These are phyloP conservation scores for Stylosanthes scabra DNA, from an alignment of 331 rosid genomes.

Conservation along the genomic window DNA sequence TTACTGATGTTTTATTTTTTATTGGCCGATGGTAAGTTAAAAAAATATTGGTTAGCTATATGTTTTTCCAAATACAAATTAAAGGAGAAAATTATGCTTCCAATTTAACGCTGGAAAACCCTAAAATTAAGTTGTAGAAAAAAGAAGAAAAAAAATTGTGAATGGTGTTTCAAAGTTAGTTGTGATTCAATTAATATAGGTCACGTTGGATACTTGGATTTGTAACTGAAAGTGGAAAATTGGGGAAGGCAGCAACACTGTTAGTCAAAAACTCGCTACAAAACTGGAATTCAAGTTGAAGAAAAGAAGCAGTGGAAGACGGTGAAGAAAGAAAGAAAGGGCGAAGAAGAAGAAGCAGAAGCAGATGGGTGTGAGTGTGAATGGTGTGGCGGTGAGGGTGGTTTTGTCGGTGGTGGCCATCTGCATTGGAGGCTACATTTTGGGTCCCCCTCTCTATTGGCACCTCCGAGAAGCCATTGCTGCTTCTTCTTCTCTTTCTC, in stretches of 20 bases:
- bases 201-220: constrained; percentile 1
- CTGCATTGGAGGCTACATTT: constrained; percentile 70
- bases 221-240: constrained; percentile 13
- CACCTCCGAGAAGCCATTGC: constrained; percentile 71
- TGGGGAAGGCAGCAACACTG: too few relatives aligned
- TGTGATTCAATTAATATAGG: background rate
- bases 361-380: constrained; percentile 6
- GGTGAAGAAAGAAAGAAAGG: too few relatives aligned
- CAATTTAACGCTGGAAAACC: too few relatives aligned
- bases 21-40: too few relatives aligned
- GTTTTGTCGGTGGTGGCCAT: constrained; percentile 64
- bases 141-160: background rate
- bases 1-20: too few relatives aligned
- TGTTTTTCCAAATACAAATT: too few relatives aligned
- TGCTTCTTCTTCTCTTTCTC: constrained; percentile 53
- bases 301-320: too few relatives aligned
- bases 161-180: background rate
- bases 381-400: constrained; percentile 46
- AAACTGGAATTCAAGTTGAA: background rate
- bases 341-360: background rate
- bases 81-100: too few relatives aligned
- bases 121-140: too few relatives aligned
- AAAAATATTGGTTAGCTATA: too few relatives aligned
- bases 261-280: background rate
- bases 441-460: constrained; percentile 90